Conservation (phyloP, 768 basidiomycete species). For the Neoboletus magnificus region DNA sequence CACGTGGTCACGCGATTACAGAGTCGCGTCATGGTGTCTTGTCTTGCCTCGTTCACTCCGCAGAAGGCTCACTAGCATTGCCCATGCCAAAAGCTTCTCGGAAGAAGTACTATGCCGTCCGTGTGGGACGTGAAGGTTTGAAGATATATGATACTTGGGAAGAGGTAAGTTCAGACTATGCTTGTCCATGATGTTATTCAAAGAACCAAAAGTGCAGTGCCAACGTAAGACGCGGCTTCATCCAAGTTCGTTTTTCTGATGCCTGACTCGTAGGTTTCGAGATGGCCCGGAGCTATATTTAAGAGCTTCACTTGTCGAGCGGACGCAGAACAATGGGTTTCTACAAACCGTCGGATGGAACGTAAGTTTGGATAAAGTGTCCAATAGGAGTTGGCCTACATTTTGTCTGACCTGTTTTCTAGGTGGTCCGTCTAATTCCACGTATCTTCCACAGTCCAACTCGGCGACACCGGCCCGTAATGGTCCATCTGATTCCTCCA, state of each 20-base stretch:
- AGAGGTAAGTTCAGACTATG: constrained; percentile 40
- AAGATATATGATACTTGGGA: constrained; percentile 59
- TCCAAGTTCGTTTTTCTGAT: background rate
- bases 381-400: background rate
- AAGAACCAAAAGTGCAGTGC: constrained; percentile 40
- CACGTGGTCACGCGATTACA: background rate
- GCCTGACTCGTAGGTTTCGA: constrained; percentile 42
- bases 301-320: constrained; percentile 46
- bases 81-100: constrained; percentile 30
- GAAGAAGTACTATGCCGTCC: constrained; percentile 60
- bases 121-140: constrained; percentile 53
- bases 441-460: background rate
- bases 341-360: constrained; percentile 5
- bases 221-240: constrained; percentile 33
- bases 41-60: background rate
- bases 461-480: background rate
- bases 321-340: constrained; percentile 53
- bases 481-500: background rate
- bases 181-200: background rate
- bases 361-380: constrained; percentile 17
- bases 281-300: constrained; percentile 50
- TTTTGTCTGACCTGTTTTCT: background rate
- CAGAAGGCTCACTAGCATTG: background rate
- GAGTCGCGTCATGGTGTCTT: background rate
- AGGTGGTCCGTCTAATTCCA: constrained; percentile 2